phyloP scores from a whole-genome alignment of 441 rosid species.

The Erodium moschatum region DNA sequence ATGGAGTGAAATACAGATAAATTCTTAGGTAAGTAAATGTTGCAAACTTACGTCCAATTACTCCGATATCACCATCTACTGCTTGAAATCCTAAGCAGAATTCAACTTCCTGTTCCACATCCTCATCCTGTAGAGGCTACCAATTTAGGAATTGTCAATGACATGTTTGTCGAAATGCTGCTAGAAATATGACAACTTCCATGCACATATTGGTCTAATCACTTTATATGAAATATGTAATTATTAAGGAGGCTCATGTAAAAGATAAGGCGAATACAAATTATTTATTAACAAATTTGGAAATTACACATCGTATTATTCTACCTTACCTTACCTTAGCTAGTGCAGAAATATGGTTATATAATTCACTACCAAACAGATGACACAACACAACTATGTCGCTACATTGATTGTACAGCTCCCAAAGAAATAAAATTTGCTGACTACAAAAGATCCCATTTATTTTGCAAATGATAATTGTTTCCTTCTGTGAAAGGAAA shows the following conservation, averaged over 20 bases:
- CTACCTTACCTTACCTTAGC: no score
- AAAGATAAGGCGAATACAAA: no score
- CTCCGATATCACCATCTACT: constrained; percentile 40
- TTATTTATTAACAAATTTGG: no score
- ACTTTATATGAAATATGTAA: no score
- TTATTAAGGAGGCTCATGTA: no score
- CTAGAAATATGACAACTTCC: not conserved
- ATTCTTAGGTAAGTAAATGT: not conserved
- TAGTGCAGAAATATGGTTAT: no score
- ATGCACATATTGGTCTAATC: not conserved
- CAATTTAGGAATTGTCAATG: not conserved
- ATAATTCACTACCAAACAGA: no score
- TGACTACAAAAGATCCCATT: not conserved
- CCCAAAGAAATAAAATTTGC: not conserved
- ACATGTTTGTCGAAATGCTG: not conserved
- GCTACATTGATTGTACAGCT: not conserved
- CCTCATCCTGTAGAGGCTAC: constrained; percentile 9
- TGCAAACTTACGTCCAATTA: constrained; percentile 53
- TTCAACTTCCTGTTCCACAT: constrained; percentile 36
- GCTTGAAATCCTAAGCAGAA: constrained; percentile 68
- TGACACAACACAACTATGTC: no score
- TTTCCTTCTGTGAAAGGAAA: not conserved
- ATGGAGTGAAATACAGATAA: not conserved
- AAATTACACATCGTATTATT: no score
- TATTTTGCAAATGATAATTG: not conserved